Evolutionary conservation across 2,329 filamentous ascomycete species (phyloP), one percentile per base, ranked within the genome.

Genomic region (Setomelanomma holmii): DNA sequence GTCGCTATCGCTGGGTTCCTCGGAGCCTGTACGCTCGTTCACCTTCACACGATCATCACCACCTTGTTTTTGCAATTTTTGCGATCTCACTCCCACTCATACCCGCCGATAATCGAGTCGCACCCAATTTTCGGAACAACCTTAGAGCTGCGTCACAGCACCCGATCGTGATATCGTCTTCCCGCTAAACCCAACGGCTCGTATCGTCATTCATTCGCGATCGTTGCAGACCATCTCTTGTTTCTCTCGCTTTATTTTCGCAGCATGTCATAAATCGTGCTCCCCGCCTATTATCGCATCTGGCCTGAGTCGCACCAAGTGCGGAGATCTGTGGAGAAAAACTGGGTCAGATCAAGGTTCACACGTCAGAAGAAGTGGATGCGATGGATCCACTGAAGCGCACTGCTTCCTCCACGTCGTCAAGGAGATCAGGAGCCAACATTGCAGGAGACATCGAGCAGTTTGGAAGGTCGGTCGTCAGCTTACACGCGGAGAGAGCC

Each of bases 311-410:
- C 21, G 27, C 33, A 44, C 36, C 11, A 23, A 23, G 17, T 40
- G 45, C 16, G 36, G 36, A 47, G 45, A 33, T 17, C 17, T 34
- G 23, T 34, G 45, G 22, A 22, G 12, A 17, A 45, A 30, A 30
- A 30, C 27, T 14, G 27, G 27, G 27, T 30, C 27, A 14, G 2
- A 30, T 10, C 27, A 30, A 30, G 27, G 10, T 30, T 30, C 27
- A 30, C 27, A 30, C 27, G 27, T 30, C 27, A 30, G 27, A 30
- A 30, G 27, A 14, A 3, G 27, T 14, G 6, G 24, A 12, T 6
- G 24, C 50, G 22, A 73, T 73, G 68, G 61, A 47, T 38, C 49
- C 56, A 47, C 56, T 57, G 42, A 45, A 45, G 39, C 66, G 62
- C 49, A 49, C 55, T 36, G 56, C 56, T 27, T 64, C 66, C 17